Evolutionary conservation across 2,329 filamentous ascomycete species (phyloP).

Genomic region (Apiospora sp.): DNA sequence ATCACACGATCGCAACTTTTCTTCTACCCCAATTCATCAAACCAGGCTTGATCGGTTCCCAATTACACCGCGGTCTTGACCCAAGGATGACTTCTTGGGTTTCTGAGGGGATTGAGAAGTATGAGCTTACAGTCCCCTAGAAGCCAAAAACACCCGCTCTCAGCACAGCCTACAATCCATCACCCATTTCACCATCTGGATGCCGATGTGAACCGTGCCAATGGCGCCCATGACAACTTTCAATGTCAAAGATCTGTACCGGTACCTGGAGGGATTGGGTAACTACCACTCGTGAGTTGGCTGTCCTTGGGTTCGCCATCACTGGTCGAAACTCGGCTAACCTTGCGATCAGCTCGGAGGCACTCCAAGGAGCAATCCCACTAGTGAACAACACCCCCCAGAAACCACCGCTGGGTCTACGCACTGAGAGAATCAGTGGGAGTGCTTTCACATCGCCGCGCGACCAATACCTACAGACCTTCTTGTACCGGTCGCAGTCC

Average conservation of each 20-base stretch:
- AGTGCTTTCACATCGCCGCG: constrained; percentile 68
- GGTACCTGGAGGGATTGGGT: constrained; percentile 73
- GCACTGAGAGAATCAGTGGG: constrained; percentile 71
- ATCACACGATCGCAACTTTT: background rate
- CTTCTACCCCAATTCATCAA: background rate
- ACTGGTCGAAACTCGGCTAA: background rate
- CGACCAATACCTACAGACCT: constrained; percentile 65
- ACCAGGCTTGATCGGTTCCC: background rate
- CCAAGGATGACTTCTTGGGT: background rate
- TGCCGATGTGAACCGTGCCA: background rate
- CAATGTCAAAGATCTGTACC: constrained; percentile 54
- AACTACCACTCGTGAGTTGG: constrained; percentile 71
- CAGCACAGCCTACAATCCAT: background rate
- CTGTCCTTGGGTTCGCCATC: background rate
- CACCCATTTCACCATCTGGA: background rate
- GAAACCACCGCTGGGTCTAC: constrained; percentile 72
- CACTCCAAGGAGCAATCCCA: constrained; percentile 70
- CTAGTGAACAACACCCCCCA: constrained; percentile 75
- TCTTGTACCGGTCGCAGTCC: constrained; percentile 67
- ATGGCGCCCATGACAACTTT: constrained; percentile 47
- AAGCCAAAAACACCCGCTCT: background rate
- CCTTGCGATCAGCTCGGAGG: constrained; percentile 63
- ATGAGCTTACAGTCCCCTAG: background rate
- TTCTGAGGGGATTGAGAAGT: background rate
- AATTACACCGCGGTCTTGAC: background rate